phyloP scores from a whole-genome alignment of 2,329 filamentous ascomycete genomes.

The Hortaea werneckii region DNA sequence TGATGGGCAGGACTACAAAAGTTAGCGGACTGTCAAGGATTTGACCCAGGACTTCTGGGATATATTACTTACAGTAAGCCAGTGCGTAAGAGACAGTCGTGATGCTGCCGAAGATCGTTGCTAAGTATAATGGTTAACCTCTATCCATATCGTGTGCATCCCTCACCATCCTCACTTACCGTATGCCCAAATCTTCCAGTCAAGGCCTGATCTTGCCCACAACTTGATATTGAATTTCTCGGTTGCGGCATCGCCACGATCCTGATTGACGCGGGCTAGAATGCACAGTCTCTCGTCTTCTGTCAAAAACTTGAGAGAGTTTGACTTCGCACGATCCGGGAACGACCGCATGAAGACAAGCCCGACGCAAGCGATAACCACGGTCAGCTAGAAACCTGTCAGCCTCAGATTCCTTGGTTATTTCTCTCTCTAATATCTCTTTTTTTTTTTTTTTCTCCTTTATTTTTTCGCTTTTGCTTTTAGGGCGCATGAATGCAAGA shows the following conservation, averaged over 20 bases:
- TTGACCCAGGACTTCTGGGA: no score
- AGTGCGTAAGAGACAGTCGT: conserved; percentile 67
- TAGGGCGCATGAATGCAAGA: background rate
- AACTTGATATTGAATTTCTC: conserved; percentile 38
- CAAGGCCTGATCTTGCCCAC: conserved; percentile 38
- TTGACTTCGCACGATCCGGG: background rate
- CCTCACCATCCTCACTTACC: background rate
- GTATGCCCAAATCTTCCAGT: conserved; percentile 44
- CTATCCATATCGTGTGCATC: conserved; percentile 28
- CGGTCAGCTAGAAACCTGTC: background rate
- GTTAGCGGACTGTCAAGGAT: background rate
- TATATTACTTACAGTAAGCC: conserved; percentile 44
- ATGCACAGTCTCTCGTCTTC: conserved; percentile 36
- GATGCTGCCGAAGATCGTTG: conserved; percentile 47
- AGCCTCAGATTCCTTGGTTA: no score
- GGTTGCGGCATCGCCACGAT: conserved; percentile 39
- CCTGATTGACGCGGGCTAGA: conserved; percentile 39
- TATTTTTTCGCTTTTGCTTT: no score
- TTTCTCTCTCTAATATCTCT: no score
- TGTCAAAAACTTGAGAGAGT: conserved; percentile 27
- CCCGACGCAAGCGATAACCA: background rate
- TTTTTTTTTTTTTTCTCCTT: no score
- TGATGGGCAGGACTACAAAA: background rate
- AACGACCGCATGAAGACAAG: background rate
- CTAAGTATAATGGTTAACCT: background rate